Conservation (phyloP, 257 asterid genomes). For the Avicennia marina region DNA sequence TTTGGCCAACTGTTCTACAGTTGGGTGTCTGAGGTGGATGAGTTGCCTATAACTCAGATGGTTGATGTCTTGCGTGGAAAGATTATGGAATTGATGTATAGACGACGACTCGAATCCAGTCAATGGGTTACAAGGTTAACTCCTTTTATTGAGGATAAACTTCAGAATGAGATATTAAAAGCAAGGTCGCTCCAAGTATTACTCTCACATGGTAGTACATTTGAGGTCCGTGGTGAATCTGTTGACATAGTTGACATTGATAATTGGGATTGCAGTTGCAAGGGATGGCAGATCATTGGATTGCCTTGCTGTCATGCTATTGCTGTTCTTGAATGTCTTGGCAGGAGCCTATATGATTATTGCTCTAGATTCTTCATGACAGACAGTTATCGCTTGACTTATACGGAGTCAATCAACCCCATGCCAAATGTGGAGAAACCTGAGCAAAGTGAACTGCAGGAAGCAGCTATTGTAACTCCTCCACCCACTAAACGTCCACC, state of each 20-base stretch:
- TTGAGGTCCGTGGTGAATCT: conserved; percentile 67
- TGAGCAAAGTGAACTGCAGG: conserved; percentile 49
- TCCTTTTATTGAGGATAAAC: conserved; percentile 83
- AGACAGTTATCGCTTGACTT: conserved; percentile 59
- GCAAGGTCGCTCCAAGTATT: conserved; percentile 50
- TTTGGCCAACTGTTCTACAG: conserved; percentile 84
- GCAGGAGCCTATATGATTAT: conserved; percentile 59
- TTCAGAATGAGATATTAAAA: conserved; percentile 63
- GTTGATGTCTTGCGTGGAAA: conserved; percentile 86
- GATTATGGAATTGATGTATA: conserved; percentile 84
- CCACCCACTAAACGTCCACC: conserved; percentile 94
- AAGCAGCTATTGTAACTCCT: conserved; percentile 66
- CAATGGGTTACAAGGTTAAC: conserved; percentile 74
- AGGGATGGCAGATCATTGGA: conserved; percentile 84
- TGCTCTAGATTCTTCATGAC: conserved; percentile 71
- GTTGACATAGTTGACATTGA: conserved; percentile 67
- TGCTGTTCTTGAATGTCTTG: conserved; percentile 57
- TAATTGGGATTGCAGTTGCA: conserved; percentile 86
- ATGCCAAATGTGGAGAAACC: conserved; percentile 83
- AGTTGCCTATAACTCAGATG: conserved; percentile 96
- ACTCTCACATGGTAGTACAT: conserved; percentile 47
- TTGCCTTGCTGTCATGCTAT: conserved; percentile 93
- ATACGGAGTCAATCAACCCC: conserved; percentile 84
- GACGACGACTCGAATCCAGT: conserved; percentile 69
- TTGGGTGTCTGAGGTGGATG: conserved; percentile 96